Evolutionary conservation across 2,329 filamentous ascomycete species (phyloP), one percentile per base, ranked within the genome.

Genomic region (Sclerotinia trifoliorum): DNA sequence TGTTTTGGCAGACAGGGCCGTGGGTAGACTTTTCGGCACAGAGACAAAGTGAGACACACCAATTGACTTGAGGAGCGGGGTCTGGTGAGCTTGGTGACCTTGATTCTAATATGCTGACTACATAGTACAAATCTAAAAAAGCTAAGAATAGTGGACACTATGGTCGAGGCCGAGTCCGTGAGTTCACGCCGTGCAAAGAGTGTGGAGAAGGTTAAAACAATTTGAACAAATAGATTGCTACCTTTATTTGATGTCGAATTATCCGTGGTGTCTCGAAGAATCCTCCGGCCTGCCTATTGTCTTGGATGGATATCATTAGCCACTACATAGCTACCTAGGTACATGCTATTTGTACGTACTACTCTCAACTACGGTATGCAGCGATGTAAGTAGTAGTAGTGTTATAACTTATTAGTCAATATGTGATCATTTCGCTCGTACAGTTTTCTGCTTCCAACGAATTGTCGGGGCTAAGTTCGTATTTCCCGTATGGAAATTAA

Each of bases 81-180:
- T 55, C 60, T 52, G 70, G 64, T 67, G 67, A 70, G 3, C 42
- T 61, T 61, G 57, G 42, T 48, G 46, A 65, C 64, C 24, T 26
- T n/a, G 26, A 60, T 32, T 61, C 26, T 49, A 44, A 61, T 61
- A 61, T 61, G 44, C 58, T 49, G 44, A 61, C 58, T 61, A 49
- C 35, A 35, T 35, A 35, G 35, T 35, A 35, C 44, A 62, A 62
- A 62, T 49, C 10, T n/a, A 5, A 61, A 49, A 68, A 64, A 65
- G 49, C 44, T 65, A 69, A 63, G 46, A 63, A 71, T 69, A 64
- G 70, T 69, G 69, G 67, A 49, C 68, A 64, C 68, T 72, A 56
- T 71, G 65, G 48, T 67, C 57, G 65, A 67, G 65, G 65, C 65
- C 57, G 24, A 54, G 55, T 67, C 56, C 35, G 65, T 67, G 48